Evolutionary conservation across 2,329 filamentous ascomycete species (phyloP), one percentile per base, ranked within the genome.

Genomic region (Aureobasidium sp.): DNA sequence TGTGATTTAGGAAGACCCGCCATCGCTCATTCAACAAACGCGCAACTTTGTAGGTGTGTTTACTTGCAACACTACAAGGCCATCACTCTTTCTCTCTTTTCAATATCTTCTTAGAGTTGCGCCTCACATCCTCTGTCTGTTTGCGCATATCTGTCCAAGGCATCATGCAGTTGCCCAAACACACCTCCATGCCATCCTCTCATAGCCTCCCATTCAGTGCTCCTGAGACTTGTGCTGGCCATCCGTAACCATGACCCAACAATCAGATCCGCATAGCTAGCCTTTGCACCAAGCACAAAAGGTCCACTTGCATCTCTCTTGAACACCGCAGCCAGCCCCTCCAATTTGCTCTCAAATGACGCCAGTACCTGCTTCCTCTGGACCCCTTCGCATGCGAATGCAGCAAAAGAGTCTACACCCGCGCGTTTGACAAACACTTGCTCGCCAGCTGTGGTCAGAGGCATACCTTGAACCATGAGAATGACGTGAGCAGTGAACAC

Each of bases 241-340:
- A 83, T 80, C 6, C 75, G 73, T 68, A 85, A 61, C 83, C 83
- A 86, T 0, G 72, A 81, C 1, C 82, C 83, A 0, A 86, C 77
- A 37, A 85, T 82, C 0, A 84, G 67, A 67, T 86, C 84, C 1
- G 81, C 82, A 73, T 85, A 84, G 48, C 68, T 78, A 0, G 76
- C 74, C 67, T 65, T 67, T 1, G 64, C 52, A 0, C 81, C 82
- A 1, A 82, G 71, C 1, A 85, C 27, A 53, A 80, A 85, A 0
- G 80, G 79, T 7, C 82, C 81, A 14, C 64, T 70, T 0, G 65
- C 49, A 34, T 68, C 62, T 20, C 64, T 36, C 61, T 67, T 66
- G 17, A 61, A 55, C 3, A 61, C 14, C 1, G 12, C 27, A 5
- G 59, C 37, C 27, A 61, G 39, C 1, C 22, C 48, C 4, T 39